Percentiles rank a stretch among this genome's conserved stretches.
Evolutionary conservation across 2,329 filamentous ascomycete species (phyloP).

Genomic region (Beauveria bassiana): DNA sequence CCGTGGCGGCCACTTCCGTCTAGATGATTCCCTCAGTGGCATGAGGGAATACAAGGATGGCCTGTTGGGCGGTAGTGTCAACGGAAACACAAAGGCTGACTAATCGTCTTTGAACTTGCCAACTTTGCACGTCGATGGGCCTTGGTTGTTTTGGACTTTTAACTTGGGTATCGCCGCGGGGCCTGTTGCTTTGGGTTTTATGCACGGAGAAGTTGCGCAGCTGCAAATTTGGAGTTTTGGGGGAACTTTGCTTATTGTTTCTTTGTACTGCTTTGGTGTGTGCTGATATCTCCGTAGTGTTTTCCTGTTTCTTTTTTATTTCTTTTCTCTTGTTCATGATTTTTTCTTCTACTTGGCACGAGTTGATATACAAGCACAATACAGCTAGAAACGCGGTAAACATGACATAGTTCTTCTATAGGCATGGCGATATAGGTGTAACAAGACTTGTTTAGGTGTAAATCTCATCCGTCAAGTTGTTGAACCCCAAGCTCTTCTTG

Average conservation of each 20-base stretch:
- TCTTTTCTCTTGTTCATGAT: not conserved
- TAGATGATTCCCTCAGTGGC: conserved; percentile 46
- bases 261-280: conserved; percentile 9
- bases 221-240: conserved; percentile 4
- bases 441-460: conserved; percentile 46
- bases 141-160: not conserved
- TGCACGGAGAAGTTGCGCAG: not conserved
- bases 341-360: not conserved
- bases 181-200: not conserved
- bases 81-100: conserved; percentile 43
- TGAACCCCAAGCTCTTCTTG: conserved; percentile 67
- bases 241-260: conserved; percentile 7
- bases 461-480: conserved; percentile 62
- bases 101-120: conserved; percentile 18
- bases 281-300: conserved; percentile 1
- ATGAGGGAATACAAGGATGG: conserved; percentile 55
- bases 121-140: not conserved
- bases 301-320: not conserved
- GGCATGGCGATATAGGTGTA: not conserved
- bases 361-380: not conserved
- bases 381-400: not conserved
- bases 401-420: not conserved
- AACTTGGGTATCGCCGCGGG: not conserved
- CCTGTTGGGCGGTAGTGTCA: conserved; percentile 45
- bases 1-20: conserved; percentile 51